Percentiles rank a stretch among this genome's conserved stretches.
These are phyloP conservation scores for Astragalus membranaceus DNA, from an alignment of 306 rosid species.

Conservation along the genomic window DNA sequence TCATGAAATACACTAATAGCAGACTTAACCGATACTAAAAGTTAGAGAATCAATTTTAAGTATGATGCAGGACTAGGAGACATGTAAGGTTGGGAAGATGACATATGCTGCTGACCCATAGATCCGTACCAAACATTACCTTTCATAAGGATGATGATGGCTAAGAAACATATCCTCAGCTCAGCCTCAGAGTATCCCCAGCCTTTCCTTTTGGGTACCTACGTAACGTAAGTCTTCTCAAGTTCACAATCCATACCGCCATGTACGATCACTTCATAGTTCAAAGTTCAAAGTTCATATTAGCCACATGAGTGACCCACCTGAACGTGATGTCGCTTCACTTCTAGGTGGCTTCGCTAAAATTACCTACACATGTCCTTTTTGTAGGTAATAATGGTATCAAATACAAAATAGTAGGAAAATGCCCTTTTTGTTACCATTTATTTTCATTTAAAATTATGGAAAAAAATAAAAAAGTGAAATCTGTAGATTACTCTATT, in stretches of 20 bases:
- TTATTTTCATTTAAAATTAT: too few relatives aligned
- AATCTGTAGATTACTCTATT: too few relatives aligned
- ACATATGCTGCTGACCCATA: background rate
- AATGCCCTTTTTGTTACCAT: too few relatives aligned
- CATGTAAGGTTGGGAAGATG: too few relatives aligned
- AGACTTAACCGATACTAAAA: too few relatives aligned
- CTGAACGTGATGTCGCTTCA: background rate
- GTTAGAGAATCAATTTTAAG: too few relatives aligned
- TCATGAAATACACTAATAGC: too few relatives aligned
- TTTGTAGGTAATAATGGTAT: background rate
- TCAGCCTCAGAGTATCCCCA: background rate
- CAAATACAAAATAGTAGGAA: too few relatives aligned
- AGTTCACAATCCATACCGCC: background rate
- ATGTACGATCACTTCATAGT: background rate
- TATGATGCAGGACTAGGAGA: too few relatives aligned
- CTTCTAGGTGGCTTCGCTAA: background rate
- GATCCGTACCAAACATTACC: slow-evolving; percentile 17
- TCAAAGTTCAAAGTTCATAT: background rate
- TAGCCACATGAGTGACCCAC: slow-evolving; percentile 2
- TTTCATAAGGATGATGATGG: slow-evolving; percentile 7
- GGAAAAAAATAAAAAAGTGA: too few relatives aligned
- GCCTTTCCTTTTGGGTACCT: slow-evolving; percentile 10
- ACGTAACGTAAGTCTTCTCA: slow-evolving; percentile 1
- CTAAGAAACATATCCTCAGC: slow-evolving; percentile 4
- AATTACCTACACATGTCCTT: background rate